These are phyloP conservation scores for Meira miltonrushii DNA, from an alignment of 1,284 basidiomycete species.

Conservation along the genomic window DNA sequence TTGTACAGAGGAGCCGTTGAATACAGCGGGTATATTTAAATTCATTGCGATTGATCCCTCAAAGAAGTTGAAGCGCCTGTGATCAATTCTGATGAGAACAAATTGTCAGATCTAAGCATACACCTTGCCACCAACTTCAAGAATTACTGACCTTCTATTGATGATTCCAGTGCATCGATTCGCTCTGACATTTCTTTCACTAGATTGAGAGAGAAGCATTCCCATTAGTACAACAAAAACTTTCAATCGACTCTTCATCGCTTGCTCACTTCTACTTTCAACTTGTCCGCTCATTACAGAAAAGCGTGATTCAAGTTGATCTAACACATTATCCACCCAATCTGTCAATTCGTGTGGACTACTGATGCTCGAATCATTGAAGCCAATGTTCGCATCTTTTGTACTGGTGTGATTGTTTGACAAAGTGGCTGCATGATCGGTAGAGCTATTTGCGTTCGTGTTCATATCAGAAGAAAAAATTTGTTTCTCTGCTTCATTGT, in stretches of 20 bases:
- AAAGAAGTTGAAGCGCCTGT: too few species aligned
- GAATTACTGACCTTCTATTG: conserved; percentile 39
- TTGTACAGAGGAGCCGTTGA: too few species aligned
- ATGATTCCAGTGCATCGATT: conserved; percentile 45
- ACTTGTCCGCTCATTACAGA: conserved; percentile 43
- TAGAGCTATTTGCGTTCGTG: too few species aligned
- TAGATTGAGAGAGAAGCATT: conserved; percentile 11
- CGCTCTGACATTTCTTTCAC: conserved; percentile 50
- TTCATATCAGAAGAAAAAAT: too few species aligned
- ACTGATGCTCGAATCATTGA: conserved; percentile 18
- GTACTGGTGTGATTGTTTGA: too few species aligned
- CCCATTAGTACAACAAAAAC: neutral
- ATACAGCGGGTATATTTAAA: too few species aligned
- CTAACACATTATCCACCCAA: conserved; percentile 46
- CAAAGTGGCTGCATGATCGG: too few species aligned
- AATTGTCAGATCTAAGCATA: too few species aligned
- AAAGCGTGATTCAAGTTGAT: conserved; percentile 41
- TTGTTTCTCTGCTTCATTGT: too few species aligned
- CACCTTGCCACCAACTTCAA: neutral
- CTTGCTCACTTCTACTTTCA: conserved; percentile 36
- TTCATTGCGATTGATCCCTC: too few species aligned
- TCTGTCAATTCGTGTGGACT: conserved; percentile 48
- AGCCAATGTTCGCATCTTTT: neutral
- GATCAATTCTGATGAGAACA: too few species aligned
- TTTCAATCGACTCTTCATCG: neutral